Base-by-base conservation (phyloP, 2,329 filamentous ascomycete species). In the Aspergillus texensis region DNA sequence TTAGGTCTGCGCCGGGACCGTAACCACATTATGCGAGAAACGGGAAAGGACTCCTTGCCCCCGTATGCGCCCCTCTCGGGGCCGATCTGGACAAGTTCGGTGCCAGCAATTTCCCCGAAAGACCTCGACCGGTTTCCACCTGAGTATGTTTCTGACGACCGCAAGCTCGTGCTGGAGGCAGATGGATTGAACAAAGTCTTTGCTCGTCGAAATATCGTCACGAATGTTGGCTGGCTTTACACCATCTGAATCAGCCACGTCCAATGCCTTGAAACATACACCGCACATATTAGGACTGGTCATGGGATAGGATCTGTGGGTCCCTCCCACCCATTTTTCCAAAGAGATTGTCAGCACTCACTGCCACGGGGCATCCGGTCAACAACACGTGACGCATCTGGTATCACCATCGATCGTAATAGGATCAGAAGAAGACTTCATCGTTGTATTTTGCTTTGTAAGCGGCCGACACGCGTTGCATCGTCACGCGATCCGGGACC, bases 391-490 rank as follows among this genome's bases (percentile, higher is more conserved):
- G 28, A 21, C 10, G 28, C 9, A 3, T n/a, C 16, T 32, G 48
- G n/a, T 6, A 41, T 41, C 16, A 14, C 19, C 16, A n/a, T 41
- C 39, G 39, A n/a, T 41, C 39, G 9, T 26, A 14, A n/a, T 19
- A 30, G 28, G 30, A 45, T 57, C 61, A 67, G 50, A 45, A 48
- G 58, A 74, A 73, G 39, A 69, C 66, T 16, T 72, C 68, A 50
- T 74, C 70, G 30, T 67, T 66, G 60, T 68, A 68, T 57, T 68
- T 65, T n/a, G 62, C 57, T 34, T 68, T 68, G 60, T 77, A 75
- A n/a, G 70, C 71, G 6, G 61, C 65, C 41, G 71, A 72, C 9
- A 77, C 66, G 8, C 65, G 63, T n/a, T 69, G 60, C 73, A 77
- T 75, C 19, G 73, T 76, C 34, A 41, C 28, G 14, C 64, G 54